Evolutionary conservation across 768 basidiomycete genomes (phyloP), one percentile per base, ranked within the genome.

Genomic region (Rhodosporidiobolus sp.): DNA sequence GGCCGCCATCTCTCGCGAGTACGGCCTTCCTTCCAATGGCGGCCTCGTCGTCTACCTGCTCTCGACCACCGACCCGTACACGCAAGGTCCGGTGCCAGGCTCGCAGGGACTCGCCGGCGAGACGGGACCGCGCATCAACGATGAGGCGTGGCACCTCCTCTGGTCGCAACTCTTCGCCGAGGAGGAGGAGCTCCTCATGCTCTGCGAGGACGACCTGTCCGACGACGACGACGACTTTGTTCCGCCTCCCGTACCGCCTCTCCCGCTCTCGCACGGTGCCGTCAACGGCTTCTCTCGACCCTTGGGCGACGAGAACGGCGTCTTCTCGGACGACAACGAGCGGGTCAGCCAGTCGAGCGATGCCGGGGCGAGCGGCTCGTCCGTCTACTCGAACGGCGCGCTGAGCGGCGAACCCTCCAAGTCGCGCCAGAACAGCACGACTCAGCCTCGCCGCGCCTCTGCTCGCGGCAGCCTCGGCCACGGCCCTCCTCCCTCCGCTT

Each of bases 1-100:
- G 17, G 84, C 84, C 30, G 90, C 92, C 12, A 96, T 98, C 63
- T 93, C 94, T 22, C 89, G 88, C 81, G 94, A 97, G 81, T 98
- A 94, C 78, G 90, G 91, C 5, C 83, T 98, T 26, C 94, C 94
- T 2, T 92, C 89, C 76, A 91, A 90, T 0, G 81, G 86, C 22
- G 94, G 94, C 10, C 82, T 97, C 58, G 84, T 91, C 54, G 84
- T 97, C 3, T 97, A 94, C 81, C 86, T 97, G 57, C 86, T 91
- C 55, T 83, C 83, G 50, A 77, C 83, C 82, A 58, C 76, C 68
- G 56, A 73, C 61, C 78, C 71, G 24, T 52, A 65, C 38, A 63
- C 63, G 46, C 77, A 79, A 64, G 73, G 65, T 55, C 81, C 32
- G 79, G 82, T 65, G 82, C 84, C 79, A 11, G 66, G 66, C 1